phyloP scores from a whole-genome alignment of 768 basidiomycete species.

The Auricularia sp. region DNA sequence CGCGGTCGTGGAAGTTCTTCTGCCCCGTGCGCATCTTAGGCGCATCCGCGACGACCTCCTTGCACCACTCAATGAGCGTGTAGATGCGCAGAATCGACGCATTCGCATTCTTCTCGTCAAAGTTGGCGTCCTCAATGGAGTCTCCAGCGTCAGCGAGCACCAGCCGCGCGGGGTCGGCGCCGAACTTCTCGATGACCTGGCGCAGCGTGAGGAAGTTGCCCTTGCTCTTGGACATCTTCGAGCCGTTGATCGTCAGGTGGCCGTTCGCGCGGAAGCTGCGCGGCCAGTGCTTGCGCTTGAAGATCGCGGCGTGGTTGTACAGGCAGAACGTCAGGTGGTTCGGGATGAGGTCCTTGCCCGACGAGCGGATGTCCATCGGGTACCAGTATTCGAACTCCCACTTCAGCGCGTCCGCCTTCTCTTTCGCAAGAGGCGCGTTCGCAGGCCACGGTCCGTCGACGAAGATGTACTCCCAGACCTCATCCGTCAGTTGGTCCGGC shows the following conservation, averaged over 20 bases:
- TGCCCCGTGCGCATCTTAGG: constrained; percentile 64
- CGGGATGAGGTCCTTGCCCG: constrained; percentile 91
- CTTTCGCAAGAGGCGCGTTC: constrained; percentile 51
- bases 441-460: constrained; percentile 67
- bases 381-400: constrained; percentile 96
- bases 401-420: constrained; percentile 76
- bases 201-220: constrained; percentile 90
- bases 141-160: constrained; percentile 94
- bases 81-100: constrained; percentile 90
- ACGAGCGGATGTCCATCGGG: constrained; percentile 95
- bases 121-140: constrained; percentile 96
- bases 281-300: constrained; percentile 81
- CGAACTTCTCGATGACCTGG: constrained; percentile 88
- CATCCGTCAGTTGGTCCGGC: constrained; percentile 91
- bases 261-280: constrained; percentile 89
- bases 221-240: constrained; percentile 98
- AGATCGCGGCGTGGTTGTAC: constrained; percentile 93
- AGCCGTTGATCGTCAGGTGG: constrained; percentile 91
- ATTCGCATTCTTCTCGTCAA: constrained; percentile 96
- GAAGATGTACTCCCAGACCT: constrained; percentile 93
- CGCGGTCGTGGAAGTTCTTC: constrained; percentile 70
- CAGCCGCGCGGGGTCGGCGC: constrained; percentile 89
- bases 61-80: constrained; percentile 85
- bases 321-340: constrained; percentile 92
- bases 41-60: constrained; percentile 50